These are phyloP conservation scores for Hypoxylon sp. DNA, from an alignment of 2,329 filamentous ascomycete genomes.

Conservation along the genomic window DNA sequence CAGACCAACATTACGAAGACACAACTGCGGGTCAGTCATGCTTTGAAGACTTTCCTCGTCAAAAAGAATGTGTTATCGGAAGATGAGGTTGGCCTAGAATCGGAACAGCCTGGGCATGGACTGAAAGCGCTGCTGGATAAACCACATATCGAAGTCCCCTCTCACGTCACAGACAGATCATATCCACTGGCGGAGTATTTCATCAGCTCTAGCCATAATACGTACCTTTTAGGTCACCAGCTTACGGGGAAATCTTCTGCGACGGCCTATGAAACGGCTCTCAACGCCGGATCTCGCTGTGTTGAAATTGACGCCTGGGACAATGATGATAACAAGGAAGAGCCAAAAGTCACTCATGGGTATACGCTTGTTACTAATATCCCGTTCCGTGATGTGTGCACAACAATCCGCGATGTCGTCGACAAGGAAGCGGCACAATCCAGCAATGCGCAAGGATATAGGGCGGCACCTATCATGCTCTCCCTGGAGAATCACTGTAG, in stretches of 20 bases:
- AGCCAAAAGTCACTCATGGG: constrained; percentile 79
- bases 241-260: constrained; percentile 75
- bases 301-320: constrained; percentile 84
- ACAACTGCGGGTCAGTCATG: constrained; percentile 71
- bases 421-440: constrained; percentile 69
- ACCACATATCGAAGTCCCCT: constrained; percentile 71
- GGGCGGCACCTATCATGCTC: constrained; percentile 71
- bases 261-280: constrained; percentile 73
- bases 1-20: constrained; percentile 64
- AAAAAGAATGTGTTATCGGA: constrained; percentile 66
- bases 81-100: constrained; percentile 63
- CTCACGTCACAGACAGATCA: constrained; percentile 68
- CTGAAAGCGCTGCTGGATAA: constrained; percentile 68
- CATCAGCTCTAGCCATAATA: constrained; percentile 81
- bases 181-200: constrained; percentile 78
- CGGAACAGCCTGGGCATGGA: constrained; percentile 60
- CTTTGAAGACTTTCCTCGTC: constrained; percentile 69
- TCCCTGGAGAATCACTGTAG: constrained; percentile 79
- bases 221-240: constrained; percentile 79
- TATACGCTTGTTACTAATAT: constrained; percentile 78
- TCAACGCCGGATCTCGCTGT: constrained; percentile 75
- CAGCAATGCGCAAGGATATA: constrained; percentile 56
- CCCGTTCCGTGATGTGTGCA: constrained; percentile 74
- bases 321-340: constrained; percentile 69
- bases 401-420: constrained; percentile 73